Conservation (phyloP, 768 basidiomycete species). For the Termitomyces sp. region DNA sequence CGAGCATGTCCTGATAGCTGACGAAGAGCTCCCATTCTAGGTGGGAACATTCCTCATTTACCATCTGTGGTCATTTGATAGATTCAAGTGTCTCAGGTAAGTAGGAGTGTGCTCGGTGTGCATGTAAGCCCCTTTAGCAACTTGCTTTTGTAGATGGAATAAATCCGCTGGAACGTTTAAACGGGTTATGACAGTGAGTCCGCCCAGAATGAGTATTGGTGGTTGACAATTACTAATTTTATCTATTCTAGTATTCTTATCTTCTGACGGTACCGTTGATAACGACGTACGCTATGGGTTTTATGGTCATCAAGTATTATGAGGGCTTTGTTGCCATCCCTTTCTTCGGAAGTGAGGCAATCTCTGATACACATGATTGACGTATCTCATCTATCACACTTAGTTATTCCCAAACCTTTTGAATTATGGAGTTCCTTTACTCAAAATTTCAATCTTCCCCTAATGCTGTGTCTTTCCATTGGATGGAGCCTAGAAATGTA, state of each 20-base stretch:
- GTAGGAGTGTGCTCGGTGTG: conserved; percentile 9
- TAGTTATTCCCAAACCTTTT: conserved; percentile 65
- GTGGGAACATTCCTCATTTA: conserved; percentile 57
- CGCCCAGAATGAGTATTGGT: background rate
- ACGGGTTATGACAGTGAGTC: conserved; percentile 56
- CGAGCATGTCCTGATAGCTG: background rate
- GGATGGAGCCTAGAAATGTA: conserved; percentile 77
- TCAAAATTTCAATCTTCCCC: conserved; percentile 52
- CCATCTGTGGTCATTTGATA: conserved; percentile 78
- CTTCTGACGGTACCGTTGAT: conserved; percentile 57
- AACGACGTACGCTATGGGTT: conserved; percentile 53
- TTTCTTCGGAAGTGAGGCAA: conserved; percentile 38
- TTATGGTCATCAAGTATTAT: conserved; percentile 65
- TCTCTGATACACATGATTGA: conserved; percentile 7
- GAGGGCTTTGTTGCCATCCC: conserved; percentile 54
- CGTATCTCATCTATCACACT: background rate
- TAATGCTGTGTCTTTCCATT: conserved; percentile 57
- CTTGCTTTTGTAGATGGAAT: conserved; percentile 49
- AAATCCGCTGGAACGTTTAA: conserved; percentile 73
- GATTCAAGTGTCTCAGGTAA: conserved; percentile 67
- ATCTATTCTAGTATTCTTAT: conserved; percentile 57
- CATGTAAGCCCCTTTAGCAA: background rate
- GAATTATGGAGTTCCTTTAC: conserved; percentile 45
- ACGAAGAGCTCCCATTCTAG: conserved; percentile 27
- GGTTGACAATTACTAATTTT: background rate